These are phyloP conservation scores for Pittosporum tobira DNA, from an alignment of 129 eudicot species.

Conservation along the genomic window DNA sequence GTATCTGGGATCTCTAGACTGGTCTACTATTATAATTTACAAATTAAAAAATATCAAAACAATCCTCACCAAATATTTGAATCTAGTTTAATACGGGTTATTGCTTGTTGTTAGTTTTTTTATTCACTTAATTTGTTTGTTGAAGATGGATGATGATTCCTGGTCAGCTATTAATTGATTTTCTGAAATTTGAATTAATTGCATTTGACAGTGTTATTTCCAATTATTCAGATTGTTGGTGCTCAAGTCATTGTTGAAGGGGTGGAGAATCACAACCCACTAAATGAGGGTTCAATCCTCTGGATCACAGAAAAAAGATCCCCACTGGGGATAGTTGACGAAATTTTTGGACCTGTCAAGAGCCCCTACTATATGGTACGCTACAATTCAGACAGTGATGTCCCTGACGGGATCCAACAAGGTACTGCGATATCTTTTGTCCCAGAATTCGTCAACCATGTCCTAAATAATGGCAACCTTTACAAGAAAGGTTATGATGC, in stretches of 20 bases:
- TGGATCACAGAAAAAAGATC: slow-evolving; percentile 79
- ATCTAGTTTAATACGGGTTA: too few species aligned
- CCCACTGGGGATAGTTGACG: slow-evolving; percentile 77
- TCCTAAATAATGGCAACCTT: slow-evolving; percentile 50
- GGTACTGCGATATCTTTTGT: slow-evolving; percentile 74
- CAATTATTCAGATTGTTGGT: slow-evolving; percentile 48
- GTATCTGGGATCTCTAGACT: neutral
- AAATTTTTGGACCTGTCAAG: slow-evolving; percentile 88
- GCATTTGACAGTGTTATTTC: neutral
- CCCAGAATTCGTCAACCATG: slow-evolving; percentile 64
- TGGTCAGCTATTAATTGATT: neutral
- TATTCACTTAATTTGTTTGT: too few species aligned
- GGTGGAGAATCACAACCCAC: slow-evolving; percentile 65
- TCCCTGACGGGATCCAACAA: slow-evolving; percentile 50
- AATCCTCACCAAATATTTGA: too few species aligned
- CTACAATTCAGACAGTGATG: slow-evolving; percentile 69
- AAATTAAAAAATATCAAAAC: too few species aligned
- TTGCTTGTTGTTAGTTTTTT: too few species aligned
- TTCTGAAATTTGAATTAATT: neutral
- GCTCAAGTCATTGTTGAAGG: slow-evolving; percentile 82
- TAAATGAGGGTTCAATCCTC: slow-evolving; percentile 72
- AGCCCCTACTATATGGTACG: slow-evolving; percentile 77
- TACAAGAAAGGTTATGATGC: slow-evolving; percentile 92
- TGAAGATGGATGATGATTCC: neutral
- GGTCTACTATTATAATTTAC: too few species aligned